These are phyloP conservation scores for Ammopiptanthus mongolicus DNA, from an alignment of 306 rosid genomes.

Conservation along the genomic window DNA sequence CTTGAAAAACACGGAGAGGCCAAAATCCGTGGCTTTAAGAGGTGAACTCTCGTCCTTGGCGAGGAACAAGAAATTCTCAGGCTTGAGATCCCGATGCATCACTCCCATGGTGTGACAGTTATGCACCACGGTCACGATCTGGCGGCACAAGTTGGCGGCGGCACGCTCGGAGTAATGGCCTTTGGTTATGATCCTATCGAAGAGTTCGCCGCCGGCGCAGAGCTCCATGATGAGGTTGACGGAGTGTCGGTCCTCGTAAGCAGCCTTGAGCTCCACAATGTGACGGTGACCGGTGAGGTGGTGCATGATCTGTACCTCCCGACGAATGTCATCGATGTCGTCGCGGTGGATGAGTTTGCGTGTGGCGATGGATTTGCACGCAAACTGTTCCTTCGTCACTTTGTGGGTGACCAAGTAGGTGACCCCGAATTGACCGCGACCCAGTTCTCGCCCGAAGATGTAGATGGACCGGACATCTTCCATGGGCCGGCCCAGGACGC, in stretches of 20 bases:
- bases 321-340: slow-evolving; percentile 79
- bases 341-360: slow-evolving; percentile 69
- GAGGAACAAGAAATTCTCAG: slow-evolving; percentile 80
- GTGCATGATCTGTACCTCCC: slow-evolving; percentile 98
- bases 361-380: slow-evolving; percentile 89
- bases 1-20: slow-evolving; percentile 85
- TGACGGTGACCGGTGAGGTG: slow-evolving; percentile 94
- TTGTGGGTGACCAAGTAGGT: slow-evolving; percentile 79
- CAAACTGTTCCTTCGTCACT: slow-evolving; percentile 61
- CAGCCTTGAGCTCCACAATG: slow-evolving; percentile 85
- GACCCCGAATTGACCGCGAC: slow-evolving; percentile 94
- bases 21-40: slow-evolving; percentile 88
- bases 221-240: slow-evolving; percentile 93
- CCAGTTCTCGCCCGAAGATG: slow-evolving; percentile 89
- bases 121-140: slow-evolving; percentile 87
- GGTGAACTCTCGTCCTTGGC: slow-evolving; percentile 60
- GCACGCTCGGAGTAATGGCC: slow-evolving; percentile 95
- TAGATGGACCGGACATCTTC: slow-evolving; percentile 69
- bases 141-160: slow-evolving; percentile 76
- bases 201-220: slow-evolving; percentile 95
- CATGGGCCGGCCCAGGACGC: slow-evolving; percentile 75
- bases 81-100: slow-evolving; percentile 90
- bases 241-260: slow-evolving; percentile 94
- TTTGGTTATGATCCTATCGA: slow-evolving; percentile 77
- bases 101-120: slow-evolving; percentile 91